phyloP scores from a whole-genome alignment of 495 filamentous ascomycete species.

The Tirmania nivea region DNA sequence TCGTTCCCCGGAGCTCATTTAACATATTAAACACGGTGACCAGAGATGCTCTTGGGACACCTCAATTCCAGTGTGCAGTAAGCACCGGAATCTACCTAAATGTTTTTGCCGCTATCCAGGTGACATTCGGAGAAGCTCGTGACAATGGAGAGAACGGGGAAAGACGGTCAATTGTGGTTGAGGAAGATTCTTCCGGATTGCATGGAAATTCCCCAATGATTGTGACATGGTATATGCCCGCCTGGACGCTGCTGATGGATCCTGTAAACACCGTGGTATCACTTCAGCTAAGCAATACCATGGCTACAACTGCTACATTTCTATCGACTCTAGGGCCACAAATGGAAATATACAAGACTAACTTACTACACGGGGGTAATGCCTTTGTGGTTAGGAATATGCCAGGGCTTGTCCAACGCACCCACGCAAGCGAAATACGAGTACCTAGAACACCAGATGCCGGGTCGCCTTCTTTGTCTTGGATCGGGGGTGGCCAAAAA shows the following conservation, averaged over 20 bases:
- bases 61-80: not conserved
- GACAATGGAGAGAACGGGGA: not conserved
- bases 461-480: too few species aligned
- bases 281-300: not conserved
- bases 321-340: too few species aligned
- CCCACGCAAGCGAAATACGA: too few species aligned
- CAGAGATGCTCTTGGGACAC: not conserved
- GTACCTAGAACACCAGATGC: too few species aligned
- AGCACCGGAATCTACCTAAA: not conserved
- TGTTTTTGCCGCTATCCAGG: not conserved
- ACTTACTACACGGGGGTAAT: too few species aligned
- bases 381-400: too few species aligned
- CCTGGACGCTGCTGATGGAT: not conserved
- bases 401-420: too few species aligned
- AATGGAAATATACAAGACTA: too few species aligned
- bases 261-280: not conserved
- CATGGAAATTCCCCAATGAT: not conserved
- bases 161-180: not conserved
- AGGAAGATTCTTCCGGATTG: not conserved
- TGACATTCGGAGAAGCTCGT: not conserved
- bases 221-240: not conserved
- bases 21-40: not conserved
- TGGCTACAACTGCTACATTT: too few species aligned
- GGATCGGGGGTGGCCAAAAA: too few species aligned
- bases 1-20: not conserved